These are phyloP conservation scores for Suillus lakei DNA, from an alignment of 768 basidiomycete species.

Conservation along the genomic window DNA sequence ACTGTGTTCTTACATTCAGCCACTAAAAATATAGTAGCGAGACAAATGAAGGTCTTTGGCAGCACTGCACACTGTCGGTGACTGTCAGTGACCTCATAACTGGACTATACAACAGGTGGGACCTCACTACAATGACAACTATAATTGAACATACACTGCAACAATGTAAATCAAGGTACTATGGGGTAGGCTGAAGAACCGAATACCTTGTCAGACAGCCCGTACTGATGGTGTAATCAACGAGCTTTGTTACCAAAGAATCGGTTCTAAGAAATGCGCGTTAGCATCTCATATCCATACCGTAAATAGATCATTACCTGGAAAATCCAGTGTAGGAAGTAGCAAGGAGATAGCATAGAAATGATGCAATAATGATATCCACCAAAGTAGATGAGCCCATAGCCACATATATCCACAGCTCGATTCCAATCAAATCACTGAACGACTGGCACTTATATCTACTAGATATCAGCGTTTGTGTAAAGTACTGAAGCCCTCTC, in stretches of 20 bases:
- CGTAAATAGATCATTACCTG: not conserved
- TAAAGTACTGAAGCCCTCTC: not conserved
- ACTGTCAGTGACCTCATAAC: not conserved
- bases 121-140: not conserved
- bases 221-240: not conserved
- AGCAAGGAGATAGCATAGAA: not conserved
- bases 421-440: not conserved
- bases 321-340: not conserved
- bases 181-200: not conserved
- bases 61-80: not conserved
- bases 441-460: not conserved
- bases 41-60: not conserved
- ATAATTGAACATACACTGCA: not conserved
- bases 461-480: not conserved
- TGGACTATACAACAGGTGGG: not conserved
- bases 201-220: not conserved
- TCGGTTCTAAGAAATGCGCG: not conserved
- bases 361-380: not conserved
- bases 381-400: not conserved
- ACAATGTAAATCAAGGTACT: not conserved
- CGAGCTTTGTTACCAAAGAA: not conserved
- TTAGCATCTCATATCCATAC: not conserved
- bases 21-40: not conserved
- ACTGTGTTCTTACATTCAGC: not conserved
- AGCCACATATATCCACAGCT: not conserved